Evolutionary conservation across 768 basidiomycete species (phyloP).

Genomic region (Cyclocybe cylindracea): DNA sequence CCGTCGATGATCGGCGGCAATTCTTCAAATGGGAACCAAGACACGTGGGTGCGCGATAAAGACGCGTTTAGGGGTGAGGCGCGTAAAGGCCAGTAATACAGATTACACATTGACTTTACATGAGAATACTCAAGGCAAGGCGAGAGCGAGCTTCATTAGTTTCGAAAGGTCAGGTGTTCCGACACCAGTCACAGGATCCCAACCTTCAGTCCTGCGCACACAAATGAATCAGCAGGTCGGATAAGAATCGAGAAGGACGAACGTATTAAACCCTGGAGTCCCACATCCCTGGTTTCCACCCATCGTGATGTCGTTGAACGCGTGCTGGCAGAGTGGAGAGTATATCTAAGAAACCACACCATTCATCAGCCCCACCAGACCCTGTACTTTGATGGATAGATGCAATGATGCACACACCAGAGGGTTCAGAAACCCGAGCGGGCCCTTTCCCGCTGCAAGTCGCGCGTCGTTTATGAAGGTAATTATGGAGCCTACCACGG

Average conservation of each 20-base stretch:
- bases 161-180: constrained; percentile 37
- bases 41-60: no score
- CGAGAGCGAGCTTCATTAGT: constrained; percentile 32
- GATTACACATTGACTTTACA: neutral
- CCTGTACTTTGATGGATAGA: neutral
- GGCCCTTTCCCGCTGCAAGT: constrained; percentile 37
- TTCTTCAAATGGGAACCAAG: no score
- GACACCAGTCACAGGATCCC: constrained; percentile 45
- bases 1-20: no score
- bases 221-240: neutral
- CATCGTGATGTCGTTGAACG: constrained; percentile 42
- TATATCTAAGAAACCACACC: constrained; percentile 31
- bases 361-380: neutral
- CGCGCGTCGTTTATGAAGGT: constrained; percentile 56
- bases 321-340: constrained; percentile 28
- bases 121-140: constrained; percentile 27
- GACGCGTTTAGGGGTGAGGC: no score
- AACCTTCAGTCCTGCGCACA: constrained; percentile 32
- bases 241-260: constrained; percentile 2
- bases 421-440: constrained; percentile 54
- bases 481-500: constrained; percentile 50
- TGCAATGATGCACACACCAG: constrained; percentile 23
- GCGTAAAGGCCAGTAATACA: neutral
- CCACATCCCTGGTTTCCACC: constrained; percentile 44
- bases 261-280: constrained; percentile 38